A percentile compares a stretch with the other conserved stretches of the same genome.
phyloP scores from a whole-genome alignment of 257 asterid species.

The Scutellaria barbata region DNA sequence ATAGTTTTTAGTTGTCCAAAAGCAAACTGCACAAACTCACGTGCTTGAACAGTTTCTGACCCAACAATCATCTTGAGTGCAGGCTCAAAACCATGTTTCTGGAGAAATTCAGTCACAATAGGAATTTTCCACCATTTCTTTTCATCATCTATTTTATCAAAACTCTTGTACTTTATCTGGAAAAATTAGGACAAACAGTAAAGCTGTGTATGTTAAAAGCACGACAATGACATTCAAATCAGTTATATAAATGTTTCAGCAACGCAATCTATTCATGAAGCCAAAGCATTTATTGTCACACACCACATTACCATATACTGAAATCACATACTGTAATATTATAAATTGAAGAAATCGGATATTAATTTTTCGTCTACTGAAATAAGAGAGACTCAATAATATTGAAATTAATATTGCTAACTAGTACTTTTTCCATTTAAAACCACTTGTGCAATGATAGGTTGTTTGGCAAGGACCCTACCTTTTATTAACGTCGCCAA shows the following conservation, averaged over 20 bases:
- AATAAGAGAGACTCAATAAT: neutral
- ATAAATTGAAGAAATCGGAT: neutral
- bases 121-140: conserved; percentile 98
- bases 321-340: neutral
- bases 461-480: conserved; percentile 3
- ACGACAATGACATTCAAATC: neutral
- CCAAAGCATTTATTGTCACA: conserved; percentile 17
- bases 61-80: conserved; percentile 79
- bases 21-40: conserved; percentile 91
- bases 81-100: conserved; percentile 77
- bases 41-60: conserved; percentile 90
- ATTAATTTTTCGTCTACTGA: neutral
- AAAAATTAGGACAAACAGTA: conserved; percentile 30
- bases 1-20: conserved; percentile 80
- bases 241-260: conserved; percentile 2
- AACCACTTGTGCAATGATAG: neutral
- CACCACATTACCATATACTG: neutral
- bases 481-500: neutral
- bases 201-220: conserved; percentile 11
- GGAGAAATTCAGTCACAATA: conserved; percentile 73
- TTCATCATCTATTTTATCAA: conserved; percentile 81
- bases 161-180: conserved; percentile 91
- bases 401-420: neutral
- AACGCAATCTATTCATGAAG: conserved; percentile 3
- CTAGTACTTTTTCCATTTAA: neutral